Conservation (phyloP, 2,329 filamentous ascomycete genomes). For the Shiraia sp. region DNA sequence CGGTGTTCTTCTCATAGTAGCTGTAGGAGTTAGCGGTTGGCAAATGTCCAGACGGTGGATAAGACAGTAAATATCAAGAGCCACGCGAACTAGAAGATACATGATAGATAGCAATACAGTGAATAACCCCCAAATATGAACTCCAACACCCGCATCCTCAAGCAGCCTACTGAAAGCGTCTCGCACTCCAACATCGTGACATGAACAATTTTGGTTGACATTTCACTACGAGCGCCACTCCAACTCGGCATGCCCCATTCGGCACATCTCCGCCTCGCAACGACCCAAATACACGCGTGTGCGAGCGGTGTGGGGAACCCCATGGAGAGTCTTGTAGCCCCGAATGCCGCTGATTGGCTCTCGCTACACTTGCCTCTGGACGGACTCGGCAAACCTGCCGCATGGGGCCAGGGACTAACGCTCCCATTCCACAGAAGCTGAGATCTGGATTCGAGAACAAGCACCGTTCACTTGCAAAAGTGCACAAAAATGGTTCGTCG, state of each 20-base stretch:
- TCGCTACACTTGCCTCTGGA: constrained; percentile 6
- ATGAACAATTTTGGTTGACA: too few relatives aligned
- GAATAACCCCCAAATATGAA: too few relatives aligned
- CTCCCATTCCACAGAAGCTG: constrained; percentile 6
- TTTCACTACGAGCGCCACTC: neutral
- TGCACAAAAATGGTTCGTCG: too few relatives aligned
- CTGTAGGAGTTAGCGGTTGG: constrained; percentile 20
- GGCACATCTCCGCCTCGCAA: constrained; percentile 8
- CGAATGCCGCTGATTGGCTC: constrained; percentile 10
- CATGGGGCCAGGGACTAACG: neutral
- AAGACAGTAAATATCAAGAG: too few relatives aligned
- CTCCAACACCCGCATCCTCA: neutral
- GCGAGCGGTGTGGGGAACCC: constrained; percentile 13
- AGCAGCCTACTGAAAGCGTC: too few relatives aligned
- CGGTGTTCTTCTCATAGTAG: constrained; percentile 64
- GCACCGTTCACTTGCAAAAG: too few relatives aligned
- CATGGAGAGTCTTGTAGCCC: constrained; percentile 2
- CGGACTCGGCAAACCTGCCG: constrained; percentile 25
- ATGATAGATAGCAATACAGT: too few relatives aligned
- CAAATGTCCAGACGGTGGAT: constrained; percentile 14
- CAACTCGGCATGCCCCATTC: constrained; percentile 13
- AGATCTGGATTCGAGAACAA: constrained; percentile 6
- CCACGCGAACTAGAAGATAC: neutral
- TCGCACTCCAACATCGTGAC: too few relatives aligned
- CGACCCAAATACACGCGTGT: constrained; percentile 21